Evolutionary conservation across 2,329 filamentous ascomycete species (phyloP).

Genomic region (Cucurbitaria berberidis): DNA sequence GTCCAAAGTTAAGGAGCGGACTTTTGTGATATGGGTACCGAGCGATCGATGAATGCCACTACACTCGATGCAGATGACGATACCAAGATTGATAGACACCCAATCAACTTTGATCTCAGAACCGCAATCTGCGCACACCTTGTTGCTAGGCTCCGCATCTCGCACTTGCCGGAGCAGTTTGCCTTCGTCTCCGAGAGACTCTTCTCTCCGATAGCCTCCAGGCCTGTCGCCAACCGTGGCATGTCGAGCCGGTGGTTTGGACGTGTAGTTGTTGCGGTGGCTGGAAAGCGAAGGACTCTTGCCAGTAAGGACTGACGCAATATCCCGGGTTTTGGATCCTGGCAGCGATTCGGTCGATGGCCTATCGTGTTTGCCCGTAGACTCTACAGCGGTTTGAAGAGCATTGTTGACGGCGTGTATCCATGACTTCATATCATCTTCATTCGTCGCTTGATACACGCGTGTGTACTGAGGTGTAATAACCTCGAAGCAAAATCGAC

Average conservation of each 20-base stretch:
- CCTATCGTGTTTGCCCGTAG: constrained; percentile 63
- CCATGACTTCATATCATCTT: constrained; percentile 98
- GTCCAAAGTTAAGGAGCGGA: constrained; percentile 92
- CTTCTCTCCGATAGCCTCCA: constrained; percentile 69
- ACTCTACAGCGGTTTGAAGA: constrained; percentile 91
- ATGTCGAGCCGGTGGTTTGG: constrained; percentile 74
- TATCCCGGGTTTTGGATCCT: constrained; percentile 75
- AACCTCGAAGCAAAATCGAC: constrained; percentile 96
- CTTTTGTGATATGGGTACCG: constrained; percentile 96
- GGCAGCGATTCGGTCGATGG: constrained; percentile 59
- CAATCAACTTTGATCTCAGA: constrained; percentile 94
- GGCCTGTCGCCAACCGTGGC: constrained; percentile 92
- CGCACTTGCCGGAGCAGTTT: constrained; percentile 86
- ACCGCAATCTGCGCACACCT: constrained; percentile 91
- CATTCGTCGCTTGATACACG: constrained; percentile 96
- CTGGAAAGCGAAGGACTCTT: constrained; percentile 79
- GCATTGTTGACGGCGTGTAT: constrained; percentile 97
- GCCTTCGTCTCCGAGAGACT: constrained; percentile 79
- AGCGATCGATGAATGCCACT: constrained; percentile 96
- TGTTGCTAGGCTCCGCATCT: constrained; percentile 90
- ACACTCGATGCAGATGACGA: constrained; percentile 96
- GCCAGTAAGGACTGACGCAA: constrained; percentile 89
- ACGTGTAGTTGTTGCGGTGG: constrained; percentile 57
- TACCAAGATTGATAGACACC: constrained; percentile 97
- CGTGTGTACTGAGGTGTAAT: constrained; percentile 96